These are phyloP conservation scores for Parascedosporium putredinis DNA, from an alignment of 2,329 filamentous ascomycete genomes.

Conservation along the genomic window DNA sequence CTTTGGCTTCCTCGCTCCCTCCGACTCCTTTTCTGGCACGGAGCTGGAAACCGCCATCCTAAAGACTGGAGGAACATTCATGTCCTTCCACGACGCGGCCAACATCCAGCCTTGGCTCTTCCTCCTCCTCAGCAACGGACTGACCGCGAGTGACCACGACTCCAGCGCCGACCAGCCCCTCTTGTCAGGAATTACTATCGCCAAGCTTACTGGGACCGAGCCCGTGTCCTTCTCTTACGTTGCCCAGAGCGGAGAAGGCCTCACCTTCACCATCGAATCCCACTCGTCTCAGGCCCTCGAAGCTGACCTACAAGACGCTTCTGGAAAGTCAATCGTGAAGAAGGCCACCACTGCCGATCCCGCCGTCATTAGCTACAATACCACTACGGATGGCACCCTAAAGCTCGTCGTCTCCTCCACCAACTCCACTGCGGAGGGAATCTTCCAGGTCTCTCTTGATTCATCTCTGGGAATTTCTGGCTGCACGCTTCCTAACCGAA, in stretches of 20 bases:
- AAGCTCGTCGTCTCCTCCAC: constrained; percentile 9
- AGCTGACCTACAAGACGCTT: constrained; percentile 9
- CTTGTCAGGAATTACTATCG: constrained; percentile 11
- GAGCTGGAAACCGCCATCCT: constrained; percentile 10
- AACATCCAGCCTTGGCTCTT: constrained; percentile 13
- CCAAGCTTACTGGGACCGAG: constrained; percentile 9
- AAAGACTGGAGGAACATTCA: constrained; percentile 12
- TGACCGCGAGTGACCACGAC: constrained; percentile 10
- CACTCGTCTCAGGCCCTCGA: constrained; percentile 10
- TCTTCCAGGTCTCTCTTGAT: constrained; percentile 13
- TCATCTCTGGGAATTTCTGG: constrained; percentile 13
- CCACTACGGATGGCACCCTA: constrained; percentile 4
- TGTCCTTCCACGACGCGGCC: constrained; percentile 12
- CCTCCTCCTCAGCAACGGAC: constrained; percentile 13
- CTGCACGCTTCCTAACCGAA: constrained; percentile 10
- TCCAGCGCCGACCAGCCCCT: constrained; percentile 8
- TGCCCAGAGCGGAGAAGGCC: constrained; percentile 9
- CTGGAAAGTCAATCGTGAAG: constrained; percentile 7
- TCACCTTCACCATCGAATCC: constrained; percentile 10
- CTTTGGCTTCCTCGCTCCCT: constrained; percentile 13
- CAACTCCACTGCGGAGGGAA: constrained; percentile 10
- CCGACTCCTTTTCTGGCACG: constrained; percentile 8
- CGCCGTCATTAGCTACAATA: constrained; percentile 5
- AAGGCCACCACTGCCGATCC: constrained; percentile 8
- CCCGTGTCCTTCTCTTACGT: constrained; percentile 11